These are phyloP conservation scores for Neurospora sp. DNA, from an alignment of 495 filamentous ascomycete genomes.

Conservation along the genomic window DNA sequence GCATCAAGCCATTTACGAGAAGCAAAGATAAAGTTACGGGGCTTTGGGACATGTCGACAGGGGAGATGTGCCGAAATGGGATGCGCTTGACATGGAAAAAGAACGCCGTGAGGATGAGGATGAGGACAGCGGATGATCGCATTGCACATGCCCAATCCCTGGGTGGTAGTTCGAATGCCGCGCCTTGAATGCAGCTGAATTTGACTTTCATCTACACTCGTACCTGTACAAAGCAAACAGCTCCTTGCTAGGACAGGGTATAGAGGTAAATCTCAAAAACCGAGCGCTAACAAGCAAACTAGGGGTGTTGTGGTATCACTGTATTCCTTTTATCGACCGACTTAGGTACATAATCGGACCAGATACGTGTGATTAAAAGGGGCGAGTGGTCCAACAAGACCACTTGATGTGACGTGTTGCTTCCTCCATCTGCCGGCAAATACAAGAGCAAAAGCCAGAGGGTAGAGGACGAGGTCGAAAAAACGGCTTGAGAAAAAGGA, in stretches of 20 bases:
- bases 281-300: not conserved
- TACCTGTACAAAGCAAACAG: not conserved
- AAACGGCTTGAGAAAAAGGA: not conserved
- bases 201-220: not conserved
- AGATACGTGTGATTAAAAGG: not conserved
- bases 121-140: not conserved
- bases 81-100: not conserved
- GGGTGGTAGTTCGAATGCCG: not conserved
- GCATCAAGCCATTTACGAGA: not conserved
- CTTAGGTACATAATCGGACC: not conserved
- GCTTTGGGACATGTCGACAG: not conserved
- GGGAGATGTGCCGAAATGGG: not conserved
- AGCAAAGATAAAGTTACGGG: not conserved
- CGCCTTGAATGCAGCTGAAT: not conserved
- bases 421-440: not conserved
- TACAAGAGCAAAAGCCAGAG: not conserved
- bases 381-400: not conserved
- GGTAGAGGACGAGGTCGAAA: not conserved
- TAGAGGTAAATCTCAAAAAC: not conserved
- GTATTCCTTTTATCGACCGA: not conserved
- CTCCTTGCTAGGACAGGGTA: not conserved
- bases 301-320: not conserved
- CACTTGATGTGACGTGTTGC: not conserved
- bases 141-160: not conserved
- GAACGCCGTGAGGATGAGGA: not conserved